Evolutionary conservation across 2,329 filamentous ascomycete genomes (phyloP), one percentile per base, ranked within the genome.

Genomic region (Cladosporium sp.): DNA sequence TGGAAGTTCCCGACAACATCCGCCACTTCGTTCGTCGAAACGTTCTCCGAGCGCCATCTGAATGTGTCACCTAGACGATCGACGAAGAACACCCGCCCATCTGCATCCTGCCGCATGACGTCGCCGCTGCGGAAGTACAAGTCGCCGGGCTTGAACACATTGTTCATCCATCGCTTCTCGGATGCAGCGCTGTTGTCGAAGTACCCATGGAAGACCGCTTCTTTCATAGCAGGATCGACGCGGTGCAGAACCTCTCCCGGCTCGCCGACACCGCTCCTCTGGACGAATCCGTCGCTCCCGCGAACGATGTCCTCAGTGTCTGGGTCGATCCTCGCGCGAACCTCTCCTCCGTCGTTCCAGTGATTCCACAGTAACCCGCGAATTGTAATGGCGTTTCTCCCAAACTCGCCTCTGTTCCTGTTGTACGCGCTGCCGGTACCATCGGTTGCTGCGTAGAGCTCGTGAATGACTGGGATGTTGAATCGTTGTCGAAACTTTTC

Each of bases 111-210:
- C 9, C 84, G 78, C 31, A 92, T 72, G 16, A 93, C 78, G 63
- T 95, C 89, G 13, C 89, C 90, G 0, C 87, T 86, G 18, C 88
- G 82, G 74, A 90, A 95, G 76, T 82, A 95, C 0, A 83, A 82
- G 63, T 95, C 89, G n/a, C 85, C 88, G 61, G 83, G 84, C 55
- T 71, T 72, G 56, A 93, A 81, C 2, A 92, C 87, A 60, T 85
- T 74, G 3, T 84, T 79, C 58, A 92, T 68, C 46, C 95, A 79
- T 69, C 95, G 93, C 58, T 81, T 78, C 41, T 83, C 73, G 0
- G 85, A 87, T 0, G 89, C 87, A 18, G 76, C 74, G 7, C 75
- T 66, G 66, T 95, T 89, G 54, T 83, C 81, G 70, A 84, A 91
- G 70, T 95, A 95, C 3, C 90, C 89, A 65, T 89, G 87, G 72